These are phyloP conservation scores for Henningerozyma blattae DNA, from an alignment of 805 yeast species.

Conservation along the genomic window DNA sequence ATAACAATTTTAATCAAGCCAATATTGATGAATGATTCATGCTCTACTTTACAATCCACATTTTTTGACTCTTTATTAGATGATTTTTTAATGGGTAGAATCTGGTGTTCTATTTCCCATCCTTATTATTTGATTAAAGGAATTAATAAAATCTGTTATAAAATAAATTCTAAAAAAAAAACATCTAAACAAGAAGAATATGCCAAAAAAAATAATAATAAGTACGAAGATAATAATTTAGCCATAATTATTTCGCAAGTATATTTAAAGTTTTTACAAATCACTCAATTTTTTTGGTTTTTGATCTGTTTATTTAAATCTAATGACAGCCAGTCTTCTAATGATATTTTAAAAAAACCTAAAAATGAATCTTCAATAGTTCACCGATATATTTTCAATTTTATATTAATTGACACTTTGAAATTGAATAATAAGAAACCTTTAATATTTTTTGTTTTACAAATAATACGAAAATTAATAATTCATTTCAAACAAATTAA, in stretches of 20 bases:
- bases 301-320: too few relatives aligned
- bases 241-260: not conserved
- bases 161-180: too few relatives aligned
- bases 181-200: constrained; percentile 1
- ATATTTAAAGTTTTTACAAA: not conserved
- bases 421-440: constrained; percentile 1
- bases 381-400: constrained; percentile 8
- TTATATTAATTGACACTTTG: constrained; percentile 6
- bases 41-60: constrained; percentile 13
- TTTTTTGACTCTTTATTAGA: constrained; percentile 15
- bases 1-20: too few relatives aligned
- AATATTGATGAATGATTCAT: too few relatives aligned
- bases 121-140: constrained; percentile 17
- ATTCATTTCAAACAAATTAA: not conserved
- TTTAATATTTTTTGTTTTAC: not conserved
- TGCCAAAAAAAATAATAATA: not conserved
- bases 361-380: not conserved
- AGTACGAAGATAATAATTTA: not conserved
- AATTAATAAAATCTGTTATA: constrained; percentile 7
- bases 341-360: too few relatives aligned
- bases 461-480: constrained; percentile 3
- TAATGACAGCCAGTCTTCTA: not conserved
- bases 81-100: constrained; percentile 14
- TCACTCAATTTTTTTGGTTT: too few relatives aligned
- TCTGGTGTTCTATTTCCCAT: constrained; percentile 15